Base-by-base conservation (phyloP, 495 filamentous ascomycete genomes). In the Hyaloscypha bicolor region DNA sequence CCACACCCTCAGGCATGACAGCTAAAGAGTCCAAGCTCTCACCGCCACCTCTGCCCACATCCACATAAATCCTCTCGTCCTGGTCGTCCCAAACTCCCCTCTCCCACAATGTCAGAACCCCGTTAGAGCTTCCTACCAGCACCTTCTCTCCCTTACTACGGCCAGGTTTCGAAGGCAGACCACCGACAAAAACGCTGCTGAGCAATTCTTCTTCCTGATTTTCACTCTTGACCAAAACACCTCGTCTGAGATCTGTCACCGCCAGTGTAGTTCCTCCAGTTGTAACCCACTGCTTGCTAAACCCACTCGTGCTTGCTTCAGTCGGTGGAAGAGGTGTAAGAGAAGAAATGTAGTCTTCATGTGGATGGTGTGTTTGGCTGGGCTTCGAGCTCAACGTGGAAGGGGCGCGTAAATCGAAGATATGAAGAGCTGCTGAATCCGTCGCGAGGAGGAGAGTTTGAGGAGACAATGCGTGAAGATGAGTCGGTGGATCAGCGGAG, bases 191-290 rank as follows among this genome's bases (percentile, higher is more conserved):
- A 8, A 86, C 80, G 1, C 90, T 91, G 75, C 89, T 91, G 16
- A 97, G 84, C 64, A 97, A 76, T 76, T 98, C 95, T 65, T 97
- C 95, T 68, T 93, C 95, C 72, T 97, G 93, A 72, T 97, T 91
- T 74, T 97, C 95, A 69, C 92, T 96, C 60, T 87, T 87, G 22
- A 93, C 88, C 12, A 97, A 77, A 1, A 96, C 91, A 6, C 92
- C 92, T 37, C 88, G 82, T 29, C 95, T 86, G 8, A 96, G 80
- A 78, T 99, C 95, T 1, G 93, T 94, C 42, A 97, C 87, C 9
- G 92, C 92, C 19, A 98, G 79, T 2, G 93, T 97, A 1, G 91
- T 93, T 30, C 92, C 93, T 52, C 95, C 96, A 0, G 94, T 97
- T 6, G 89, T 92, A 29, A 97, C 83, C 88, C 92, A 98, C 77